Base-by-base conservation (phyloP, 2,329 filamentous ascomycete genomes). In the Fusarium citri region DNA sequence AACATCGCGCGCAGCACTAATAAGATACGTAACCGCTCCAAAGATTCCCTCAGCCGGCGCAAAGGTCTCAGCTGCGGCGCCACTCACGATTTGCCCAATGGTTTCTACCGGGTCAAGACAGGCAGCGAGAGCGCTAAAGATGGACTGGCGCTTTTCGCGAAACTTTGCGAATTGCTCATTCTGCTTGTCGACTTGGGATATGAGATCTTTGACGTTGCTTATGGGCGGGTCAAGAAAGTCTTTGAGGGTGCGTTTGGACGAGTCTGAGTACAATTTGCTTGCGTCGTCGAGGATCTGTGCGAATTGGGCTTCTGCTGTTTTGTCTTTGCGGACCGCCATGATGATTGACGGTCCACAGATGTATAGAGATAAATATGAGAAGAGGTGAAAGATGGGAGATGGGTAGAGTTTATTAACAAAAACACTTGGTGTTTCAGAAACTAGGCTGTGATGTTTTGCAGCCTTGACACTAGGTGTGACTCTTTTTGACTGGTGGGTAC, bases 1-100 rank as follows among this genome's bases (percentile, higher is more conserved):
- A 18, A 85, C 83, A 51, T 83, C 80, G 22, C 80, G 79, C 3
- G 83, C 84, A 11, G 83, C 82, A 34, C 77, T 77, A 20, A 85
- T 76, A 11, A 86, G 74, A 56, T 83, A 81, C 16, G 79, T 71
- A 3, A 83, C 81, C 10, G 83, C 83, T 10, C 79, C 76, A 64
- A 83, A 85, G 53, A 84, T 80, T 28, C 76, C 74, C 48, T 81
- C 76, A 5, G 80, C 78, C 0, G 83, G 81, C 3, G 82, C 75
- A 61, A 85, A 84, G 6, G 76, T 76, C 9, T 81, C 79, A 15
- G 76, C 71, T 3, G 79, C 78, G 1, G 76, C 78, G 10, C 80
- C 81, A 12, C 78, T 75, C 18, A 79, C 74, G 12, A 82, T 75
- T 28, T 79, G 77, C 2, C 82, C 82, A 18, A 84, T 75, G 8